Evolutionary conservation across 352 stramenopile genomes (phyloP), one percentile per base, ranked within the genome.

Genomic region (Peronospora farinosa): DNA sequence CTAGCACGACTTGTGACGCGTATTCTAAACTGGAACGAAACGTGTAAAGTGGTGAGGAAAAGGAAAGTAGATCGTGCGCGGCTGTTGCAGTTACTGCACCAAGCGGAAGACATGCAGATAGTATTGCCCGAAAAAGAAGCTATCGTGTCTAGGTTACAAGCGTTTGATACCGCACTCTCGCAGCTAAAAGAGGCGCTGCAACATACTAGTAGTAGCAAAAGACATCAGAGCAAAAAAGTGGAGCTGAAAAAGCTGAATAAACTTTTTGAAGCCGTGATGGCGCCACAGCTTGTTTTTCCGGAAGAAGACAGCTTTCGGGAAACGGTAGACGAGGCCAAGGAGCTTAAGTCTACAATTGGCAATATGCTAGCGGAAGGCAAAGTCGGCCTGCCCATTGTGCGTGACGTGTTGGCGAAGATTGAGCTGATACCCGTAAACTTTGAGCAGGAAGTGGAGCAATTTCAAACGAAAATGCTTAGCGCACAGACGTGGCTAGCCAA

Each of bases 401-500:
- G 84, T 9, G 78, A 92, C 12, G 64, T 92, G 27, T 65, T 92
- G 21, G 74, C 76, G 1, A 83, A 84, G 15, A 85, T 95, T 37
- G 84, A 92, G 39, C 47, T 86, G n/a, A 69, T 91, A n/a, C 84
- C 84, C 11, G 78, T 95, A 25, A 86, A 92, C 60, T 91, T 95
- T 33, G 78, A 88, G 35, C 57, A 55, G 16, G 74, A 92, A 53
- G 77, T 95, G 10, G 73, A 87, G 0, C 64, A 73, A 23, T 88
- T 95, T 49, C 81, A 95, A 50, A 58, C 70, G 21, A 95, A 92
- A 50, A 92, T 95, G 78, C 61, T 89, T 3, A 87, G 59, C 42
- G 84, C 84, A 0, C 84, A 95, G 51, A 85, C 65, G 32, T 95
- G 84, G 84, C 57, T 95, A 5, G 80, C 83, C 19, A 92, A 90